These are phyloP conservation scores for Lupinus albus DNA, from an alignment of 306 rosid genomes.

Conservation along the genomic window DNA sequence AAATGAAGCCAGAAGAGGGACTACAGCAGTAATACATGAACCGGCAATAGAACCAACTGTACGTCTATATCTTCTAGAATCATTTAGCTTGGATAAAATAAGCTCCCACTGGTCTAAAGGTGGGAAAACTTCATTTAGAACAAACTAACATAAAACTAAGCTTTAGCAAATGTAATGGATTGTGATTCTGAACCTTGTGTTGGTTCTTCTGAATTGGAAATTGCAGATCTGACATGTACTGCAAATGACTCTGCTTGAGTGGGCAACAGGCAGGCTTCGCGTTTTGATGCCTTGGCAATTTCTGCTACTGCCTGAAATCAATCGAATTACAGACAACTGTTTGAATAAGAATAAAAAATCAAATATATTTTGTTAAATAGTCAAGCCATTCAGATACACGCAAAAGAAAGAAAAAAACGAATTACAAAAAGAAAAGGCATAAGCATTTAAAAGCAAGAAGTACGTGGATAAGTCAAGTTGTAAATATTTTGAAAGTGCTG, in stretches of 20 bases:
- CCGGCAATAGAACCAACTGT: conserved; percentile 79
- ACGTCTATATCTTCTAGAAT: conserved; percentile 80
- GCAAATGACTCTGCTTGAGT: conserved; percentile 66
- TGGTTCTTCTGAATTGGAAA: conserved; percentile 52
- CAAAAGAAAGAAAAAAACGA: neutral
- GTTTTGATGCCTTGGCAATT: conserved; percentile 75
- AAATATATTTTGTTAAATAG: conserved; percentile 6
- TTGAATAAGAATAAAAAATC: neutral
- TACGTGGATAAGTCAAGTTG: neutral
- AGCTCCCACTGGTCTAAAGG: conserved; percentile 75
- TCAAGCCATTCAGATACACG: conserved; percentile 11
- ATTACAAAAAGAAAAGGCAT: conserved; percentile 15
- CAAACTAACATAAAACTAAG: neutral
- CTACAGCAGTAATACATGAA: conserved; percentile 79
- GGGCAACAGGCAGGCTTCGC: conserved; percentile 69
- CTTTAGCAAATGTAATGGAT: neutral
- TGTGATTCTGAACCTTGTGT: conserved; percentile 41
- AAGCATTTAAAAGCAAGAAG: conserved; percentile 2
- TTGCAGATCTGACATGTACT: conserved; percentile 56
- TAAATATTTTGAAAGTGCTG: conserved; percentile 24
- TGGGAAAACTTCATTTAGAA: conserved; percentile 38
- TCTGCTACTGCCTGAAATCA: conserved; percentile 77
- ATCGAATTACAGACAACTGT: conserved; percentile 25
- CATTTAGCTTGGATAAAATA: conserved; percentile 71
- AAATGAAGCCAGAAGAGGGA: conserved; percentile 74